Base-by-base conservation (phyloP, 2,329 filamentous ascomycete species). In the Lojkania enalia region DNA sequence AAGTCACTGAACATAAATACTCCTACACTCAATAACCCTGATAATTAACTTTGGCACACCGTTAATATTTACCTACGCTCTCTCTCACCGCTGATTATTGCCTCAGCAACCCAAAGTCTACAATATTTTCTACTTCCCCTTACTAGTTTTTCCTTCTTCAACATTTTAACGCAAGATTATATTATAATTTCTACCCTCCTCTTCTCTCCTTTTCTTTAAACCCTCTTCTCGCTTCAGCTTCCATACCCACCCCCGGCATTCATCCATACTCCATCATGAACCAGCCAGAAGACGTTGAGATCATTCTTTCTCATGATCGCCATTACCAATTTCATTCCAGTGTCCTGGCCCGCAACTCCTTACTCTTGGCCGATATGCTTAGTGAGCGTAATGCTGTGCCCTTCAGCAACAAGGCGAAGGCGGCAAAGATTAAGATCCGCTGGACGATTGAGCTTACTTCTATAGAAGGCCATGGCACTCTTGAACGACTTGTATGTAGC, bases 271-370 rank as follows among this genome's bases (percentile, higher is more conserved):
- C 15, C 39, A 40, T 18, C 40, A 47, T 23, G 62, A 58, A 66
- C 25, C 61, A 66, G 49, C 49, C 55, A n/a, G 63, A 68, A 44
- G 66, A 70, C 25, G 66, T 70, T 7, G 54, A 61, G 29, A 42
- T 71, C 20, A 51, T 63, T 11, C 61, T 71, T 15, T 51, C 60
- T 13, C 58, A 62, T 27, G 44, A 61, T 13, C 56, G 54, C 14
- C 53, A 49, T 31, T 66, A 68, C 49, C 58, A 58, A 20, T 65
- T 71, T 19, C 68, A 71, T 44, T 59, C 67, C 5, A 60, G 62
- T 33, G 63, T 63, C 11, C 53, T 71, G 4, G 62, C 63, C 15
- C 59, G 66, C 31, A 63, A 55, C 51, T 63, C 57, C 2, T 59
- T 61, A 1, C 53, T 64, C 14, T 63, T 71, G 35, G 54, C 58